phyloP scores from a whole-genome alignment of 139 green algal species.

The Volvox reticuliferus region DNA sequence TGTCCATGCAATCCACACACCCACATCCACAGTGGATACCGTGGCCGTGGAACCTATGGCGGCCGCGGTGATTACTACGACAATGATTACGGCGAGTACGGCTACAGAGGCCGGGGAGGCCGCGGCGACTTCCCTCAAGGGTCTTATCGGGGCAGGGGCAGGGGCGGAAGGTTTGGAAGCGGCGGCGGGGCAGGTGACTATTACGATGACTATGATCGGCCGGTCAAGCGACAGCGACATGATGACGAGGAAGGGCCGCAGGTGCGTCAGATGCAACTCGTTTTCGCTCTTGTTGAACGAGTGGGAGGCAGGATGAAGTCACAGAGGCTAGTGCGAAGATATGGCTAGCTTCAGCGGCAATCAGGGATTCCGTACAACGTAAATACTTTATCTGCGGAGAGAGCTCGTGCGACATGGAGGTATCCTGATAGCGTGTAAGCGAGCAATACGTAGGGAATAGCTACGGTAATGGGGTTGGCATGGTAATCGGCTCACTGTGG shows the following conservation, averaged over 20 bases:
- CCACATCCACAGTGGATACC: not conserved
- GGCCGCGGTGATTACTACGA: constrained; percentile 1
- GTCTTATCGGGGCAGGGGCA: not conserved
- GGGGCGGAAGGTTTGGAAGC: not conserved
- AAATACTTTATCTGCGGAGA: too few species aligned
- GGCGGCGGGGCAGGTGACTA: not conserved
- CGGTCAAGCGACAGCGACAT: not conserved
- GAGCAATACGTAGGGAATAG: too few species aligned
- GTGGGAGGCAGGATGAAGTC: too few species aligned
- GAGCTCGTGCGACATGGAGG: too few species aligned
- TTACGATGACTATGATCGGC: constrained; percentile 9
- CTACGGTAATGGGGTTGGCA: too few species aligned
- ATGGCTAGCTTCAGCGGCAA: too few species aligned
- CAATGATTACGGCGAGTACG: not conserved
- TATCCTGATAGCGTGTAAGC: too few species aligned
- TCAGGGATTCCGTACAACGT: too few species aligned
- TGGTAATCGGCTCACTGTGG: too few species aligned
- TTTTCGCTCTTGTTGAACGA: too few species aligned
- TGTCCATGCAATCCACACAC: too few species aligned
- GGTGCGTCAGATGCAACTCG: not conserved
- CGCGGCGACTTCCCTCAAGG: constrained; percentile 14
- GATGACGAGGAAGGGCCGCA: not conserved
- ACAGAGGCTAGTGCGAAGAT: too few species aligned
- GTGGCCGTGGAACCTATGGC: not conserved
- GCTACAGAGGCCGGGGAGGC: not conserved